Base-by-base conservation (phyloP, 164 flowering plant species). In the Akebia trifoliata region DNA sequence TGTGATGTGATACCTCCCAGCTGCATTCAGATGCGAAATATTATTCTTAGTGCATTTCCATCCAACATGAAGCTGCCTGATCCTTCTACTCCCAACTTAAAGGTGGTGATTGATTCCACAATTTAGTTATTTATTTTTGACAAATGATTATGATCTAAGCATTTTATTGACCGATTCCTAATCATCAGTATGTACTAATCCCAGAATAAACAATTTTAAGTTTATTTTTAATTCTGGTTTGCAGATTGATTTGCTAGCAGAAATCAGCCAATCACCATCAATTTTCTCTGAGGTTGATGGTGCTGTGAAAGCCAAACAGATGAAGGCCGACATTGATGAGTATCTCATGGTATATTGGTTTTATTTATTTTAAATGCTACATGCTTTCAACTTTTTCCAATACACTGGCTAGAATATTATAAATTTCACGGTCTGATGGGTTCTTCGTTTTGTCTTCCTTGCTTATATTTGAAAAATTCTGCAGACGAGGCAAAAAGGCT, bases 1-100 rank as follows among this genome's bases (percentile, higher is more conserved):
- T 90, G 99, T 72, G 97, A 94, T 77, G 92, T 88, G n/a, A 94
- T 94, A 42, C 99, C 99, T 37, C 81, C 95, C 15, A 94, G 85
- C 69, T 94, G 99, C 82, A 90, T 94, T 61, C 99, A 94, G 73
- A 90, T 94, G 99, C 81, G 99, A 20, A 94, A 90, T 76, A 86
- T 90, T 46, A 84, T 94, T 63, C 90, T 94, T 26, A 94, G 99
- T 75, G 97, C 97, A 38, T 94, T 90, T 74, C 99, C 99, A 12
- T 87, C 87, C 63, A 90, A 86, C 67, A 90, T 90, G 97, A 86
- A 92, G 82, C 77, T 94, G 17, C 99, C 99, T 24, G 99, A 94
- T 74, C 99, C 99, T 36, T 85, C 90, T 14, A 88, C 97, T 56
- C 99, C 97, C 20, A 90, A 90, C 72, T 74, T 94, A 50, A 94